These are phyloP conservation scores for Dactylonectria macrodidyma DNA, from an alignment of 2,329 filamentous ascomycete genomes.

Conservation along the genomic window DNA sequence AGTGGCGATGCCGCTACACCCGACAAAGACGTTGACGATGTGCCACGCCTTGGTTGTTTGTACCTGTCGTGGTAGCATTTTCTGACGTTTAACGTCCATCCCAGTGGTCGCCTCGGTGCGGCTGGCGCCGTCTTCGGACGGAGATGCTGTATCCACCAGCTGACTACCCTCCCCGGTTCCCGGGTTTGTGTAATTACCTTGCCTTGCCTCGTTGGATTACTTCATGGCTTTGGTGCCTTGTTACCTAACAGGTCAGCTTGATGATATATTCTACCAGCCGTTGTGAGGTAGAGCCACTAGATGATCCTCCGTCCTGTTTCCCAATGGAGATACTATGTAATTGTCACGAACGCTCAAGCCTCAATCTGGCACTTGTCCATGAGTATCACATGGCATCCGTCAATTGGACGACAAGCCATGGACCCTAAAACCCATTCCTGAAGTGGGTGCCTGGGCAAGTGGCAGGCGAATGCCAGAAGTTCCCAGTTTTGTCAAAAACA, in stretches of 20 bases:
- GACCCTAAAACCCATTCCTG: slow-evolving; percentile 1
- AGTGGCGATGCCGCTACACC: slow-evolving; percentile 14
- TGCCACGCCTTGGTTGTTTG: neutral
- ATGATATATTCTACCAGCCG: slow-evolving; percentile 15
- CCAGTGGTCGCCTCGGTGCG: slow-evolving; percentile 5
- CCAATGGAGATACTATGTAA: slow-evolving; percentile 18
- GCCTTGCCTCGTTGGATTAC: too few species aligned
- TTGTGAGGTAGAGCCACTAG: slow-evolving; percentile 20
- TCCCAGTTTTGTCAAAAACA: neutral
- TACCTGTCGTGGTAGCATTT: neutral
- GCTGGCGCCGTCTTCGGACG: neutral
- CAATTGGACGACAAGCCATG: slow-evolving; percentile 21
- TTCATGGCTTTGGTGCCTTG: neutral
- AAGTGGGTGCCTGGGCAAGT: neutral
- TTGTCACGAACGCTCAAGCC: slow-evolving; percentile 16
- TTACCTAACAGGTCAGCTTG: slow-evolving; percentile 5
- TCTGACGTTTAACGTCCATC: slow-evolving; percentile 18
- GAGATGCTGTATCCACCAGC: slow-evolving; percentile 5
- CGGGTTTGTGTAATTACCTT: slow-evolving; percentile 1
- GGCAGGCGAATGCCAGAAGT: neutral
- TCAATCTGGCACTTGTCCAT: slow-evolving; percentile 6
- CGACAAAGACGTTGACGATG: neutral
- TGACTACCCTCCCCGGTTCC: slow-evolving; percentile 12
- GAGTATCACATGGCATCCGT: slow-evolving; percentile 20
- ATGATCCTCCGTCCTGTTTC: slow-evolving; percentile 13